A percentile compares a stretch with the other conserved stretches of the same genome.
These are phyloP conservation scores for Lactarius hatsudake DNA, from an alignment of 768 basidiomycete species.

Conservation along the genomic window DNA sequence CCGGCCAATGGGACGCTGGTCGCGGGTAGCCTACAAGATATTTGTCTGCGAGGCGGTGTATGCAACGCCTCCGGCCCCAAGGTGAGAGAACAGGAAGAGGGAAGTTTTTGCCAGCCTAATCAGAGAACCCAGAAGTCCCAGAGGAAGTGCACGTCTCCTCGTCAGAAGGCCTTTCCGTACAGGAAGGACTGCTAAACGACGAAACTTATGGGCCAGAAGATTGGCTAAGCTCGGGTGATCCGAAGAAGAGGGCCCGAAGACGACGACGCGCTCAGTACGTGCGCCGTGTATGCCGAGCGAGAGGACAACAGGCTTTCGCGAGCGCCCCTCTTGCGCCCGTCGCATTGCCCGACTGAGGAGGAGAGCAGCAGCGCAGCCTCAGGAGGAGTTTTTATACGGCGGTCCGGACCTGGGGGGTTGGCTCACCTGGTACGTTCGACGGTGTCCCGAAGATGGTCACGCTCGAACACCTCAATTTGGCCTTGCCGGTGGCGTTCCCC, in stretches of 20 bases:
- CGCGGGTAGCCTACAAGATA: not conserved
- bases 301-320: not conserved
- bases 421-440: not conserved
- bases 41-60: not conserved
- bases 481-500: constrained; percentile 9
- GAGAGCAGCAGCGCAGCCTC: not conserved
- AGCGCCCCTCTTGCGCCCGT: not conserved
- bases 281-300: not conserved
- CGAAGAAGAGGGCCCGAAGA: not conserved
- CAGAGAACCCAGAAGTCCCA: not conserved
- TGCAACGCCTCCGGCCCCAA: not conserved
- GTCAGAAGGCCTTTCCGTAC: not conserved
- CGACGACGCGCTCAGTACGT: not conserved
- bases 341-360: not conserved
- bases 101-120: not conserved
- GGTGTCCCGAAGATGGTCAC: not conserved
- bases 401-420: not conserved
- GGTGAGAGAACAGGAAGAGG: not conserved
- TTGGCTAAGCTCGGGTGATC: not conserved
- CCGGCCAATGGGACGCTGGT: constrained; percentile 2
- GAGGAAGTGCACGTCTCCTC: too few relatives aligned
- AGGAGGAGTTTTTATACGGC: not conserved
- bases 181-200: not conserved
- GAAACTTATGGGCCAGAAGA: not conserved
- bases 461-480: not conserved